phyloP scores from a whole-genome alignment of 179 eudicot species.

The Amaranthus tricolor region DNA sequence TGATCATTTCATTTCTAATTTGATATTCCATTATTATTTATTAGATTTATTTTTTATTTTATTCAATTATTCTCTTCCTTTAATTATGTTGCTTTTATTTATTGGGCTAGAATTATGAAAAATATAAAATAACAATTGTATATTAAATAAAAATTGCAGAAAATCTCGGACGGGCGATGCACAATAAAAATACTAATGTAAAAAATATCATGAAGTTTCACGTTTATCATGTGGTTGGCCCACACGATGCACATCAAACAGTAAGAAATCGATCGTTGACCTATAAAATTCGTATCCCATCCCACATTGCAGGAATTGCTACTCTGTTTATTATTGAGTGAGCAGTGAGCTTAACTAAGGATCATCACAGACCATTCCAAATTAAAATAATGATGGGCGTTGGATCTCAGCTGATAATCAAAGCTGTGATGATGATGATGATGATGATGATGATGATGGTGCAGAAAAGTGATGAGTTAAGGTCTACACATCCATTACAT shows the following conservation, averaged over 20 bases:
- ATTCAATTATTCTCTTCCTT: too few species aligned
- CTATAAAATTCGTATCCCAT: not conserved
- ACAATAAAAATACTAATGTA: too few species aligned
- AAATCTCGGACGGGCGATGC: too few species aligned
- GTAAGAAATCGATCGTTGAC: not conserved
- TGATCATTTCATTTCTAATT: too few species aligned
- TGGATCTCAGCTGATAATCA: not conserved
- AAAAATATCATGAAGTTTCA: not conserved
- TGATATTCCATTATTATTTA: too few species aligned
- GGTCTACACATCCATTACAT: slow-evolving; percentile 39
- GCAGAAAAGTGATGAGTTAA: slow-evolving; percentile 33
- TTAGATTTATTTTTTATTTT: too few species aligned
- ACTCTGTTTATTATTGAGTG: not conserved
- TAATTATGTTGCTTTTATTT: too few species aligned
- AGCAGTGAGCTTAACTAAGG: too few species aligned
- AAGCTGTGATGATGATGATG: not conserved
- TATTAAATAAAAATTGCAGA: too few species aligned
- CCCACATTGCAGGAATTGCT: not conserved
- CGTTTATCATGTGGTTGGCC: slow-evolving; percentile 1
- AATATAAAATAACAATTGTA: too few species aligned
- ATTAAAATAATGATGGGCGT: slow-evolving; percentile 13
- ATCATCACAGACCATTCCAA: not conserved
- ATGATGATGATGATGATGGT: slow-evolving; percentile 9
- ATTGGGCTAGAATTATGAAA: too few species aligned
- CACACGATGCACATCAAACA: not conserved